phyloP scores from a whole-genome alignment of 2,329 filamentous ascomycete genomes.

The Exophiala calicioides region DNA sequence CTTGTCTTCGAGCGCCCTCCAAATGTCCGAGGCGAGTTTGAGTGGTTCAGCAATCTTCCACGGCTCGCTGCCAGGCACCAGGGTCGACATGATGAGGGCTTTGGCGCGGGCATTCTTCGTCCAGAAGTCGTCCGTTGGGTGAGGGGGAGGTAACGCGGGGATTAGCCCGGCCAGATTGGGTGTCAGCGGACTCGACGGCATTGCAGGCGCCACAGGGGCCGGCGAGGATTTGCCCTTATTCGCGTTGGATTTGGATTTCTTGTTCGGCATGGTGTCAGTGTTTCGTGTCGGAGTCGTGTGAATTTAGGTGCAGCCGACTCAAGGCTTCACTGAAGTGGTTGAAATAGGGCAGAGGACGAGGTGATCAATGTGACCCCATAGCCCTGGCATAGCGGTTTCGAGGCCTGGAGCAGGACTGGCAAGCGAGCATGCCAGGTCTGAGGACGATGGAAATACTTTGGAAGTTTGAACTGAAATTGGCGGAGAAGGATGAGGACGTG shows the following conservation, averaged over 20 bases:
- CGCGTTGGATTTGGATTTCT: conserved; percentile 20
- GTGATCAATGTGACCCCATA: too few relatives aligned
- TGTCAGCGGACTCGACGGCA: background rate
- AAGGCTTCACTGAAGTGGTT: too few relatives aligned
- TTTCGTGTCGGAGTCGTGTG: too few relatives aligned
- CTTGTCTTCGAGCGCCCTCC: conserved; percentile 25
- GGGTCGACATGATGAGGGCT: conserved; percentile 28
- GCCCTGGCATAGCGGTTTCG: too few relatives aligned
- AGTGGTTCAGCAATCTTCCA: conserved; percentile 28
- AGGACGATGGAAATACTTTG: too few relatives aligned
- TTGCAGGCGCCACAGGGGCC: background rate
- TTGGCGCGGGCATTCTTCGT: conserved; percentile 24
- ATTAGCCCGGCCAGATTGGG: background rate
- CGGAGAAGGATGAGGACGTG: too few relatives aligned
- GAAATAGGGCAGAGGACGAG: too few relatives aligned
- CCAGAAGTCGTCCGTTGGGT: conserved; percentile 16
- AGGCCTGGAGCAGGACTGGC: too few relatives aligned
- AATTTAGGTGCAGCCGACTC: too few relatives aligned
- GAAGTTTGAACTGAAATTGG: too few relatives aligned
- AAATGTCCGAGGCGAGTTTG: conserved; percentile 25
- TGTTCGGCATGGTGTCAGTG: conserved; percentile 19
- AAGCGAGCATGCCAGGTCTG: too few relatives aligned
- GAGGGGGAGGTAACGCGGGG: background rate
- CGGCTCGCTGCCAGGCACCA: conserved; percentile 26
- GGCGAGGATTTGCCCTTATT: conserved; percentile 15